Evolutionary conservation across 192 early-diverging fungal species (phyloP).

Genomic region (Jimgerdemannia flammicorona): DNA sequence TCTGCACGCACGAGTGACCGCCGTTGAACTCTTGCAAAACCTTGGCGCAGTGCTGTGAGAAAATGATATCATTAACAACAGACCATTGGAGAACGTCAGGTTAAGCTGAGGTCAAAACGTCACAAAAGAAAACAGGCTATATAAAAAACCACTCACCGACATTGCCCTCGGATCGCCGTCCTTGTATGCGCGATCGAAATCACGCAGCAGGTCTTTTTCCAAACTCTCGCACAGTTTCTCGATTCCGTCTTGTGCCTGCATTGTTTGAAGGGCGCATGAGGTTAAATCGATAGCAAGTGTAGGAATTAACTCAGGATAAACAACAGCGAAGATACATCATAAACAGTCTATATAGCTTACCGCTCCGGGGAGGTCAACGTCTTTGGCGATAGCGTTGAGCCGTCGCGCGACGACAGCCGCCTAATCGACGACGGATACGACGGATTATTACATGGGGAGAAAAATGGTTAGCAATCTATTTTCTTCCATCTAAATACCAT

Average conservation of each 20-base stretch:
- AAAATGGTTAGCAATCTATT: no score
- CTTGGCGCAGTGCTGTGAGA: conserved; percentile 75
- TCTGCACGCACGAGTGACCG: conserved; percentile 88
- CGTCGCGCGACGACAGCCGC: conserved; percentile 83
- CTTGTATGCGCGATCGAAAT: conserved; percentile 84
- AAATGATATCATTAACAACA: background rate
- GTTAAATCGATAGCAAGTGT: no score
- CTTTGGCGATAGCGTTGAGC: conserved; percentile 81
- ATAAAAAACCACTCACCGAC: conserved; percentile 53
- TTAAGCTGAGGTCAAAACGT: conserved; percentile 6
- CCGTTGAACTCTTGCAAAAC: conserved; percentile 94
- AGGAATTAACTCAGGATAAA: no score
- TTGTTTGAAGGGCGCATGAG: background rate
- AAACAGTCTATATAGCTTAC: conserved; percentile 29
- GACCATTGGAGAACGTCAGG: conserved; percentile 12
- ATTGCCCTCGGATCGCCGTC: conserved; percentile 70
- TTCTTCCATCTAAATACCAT: no score
- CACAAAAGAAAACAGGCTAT: background rate
- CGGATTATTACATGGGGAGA: background rate
- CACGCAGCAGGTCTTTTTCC: conserved; percentile 83
- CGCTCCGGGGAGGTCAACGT: conserved; percentile 64
- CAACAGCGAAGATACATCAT: background rate
- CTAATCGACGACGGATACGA: conserved; percentile 24
- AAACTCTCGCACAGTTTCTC: conserved; percentile 91
- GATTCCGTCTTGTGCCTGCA: conserved; percentile 76